Percentiles rank a stretch among this genome's conserved stretches.
phyloP scores from a whole-genome alignment of 148 eudicot genomes.

The Rhododendron kiyosumense region DNA sequence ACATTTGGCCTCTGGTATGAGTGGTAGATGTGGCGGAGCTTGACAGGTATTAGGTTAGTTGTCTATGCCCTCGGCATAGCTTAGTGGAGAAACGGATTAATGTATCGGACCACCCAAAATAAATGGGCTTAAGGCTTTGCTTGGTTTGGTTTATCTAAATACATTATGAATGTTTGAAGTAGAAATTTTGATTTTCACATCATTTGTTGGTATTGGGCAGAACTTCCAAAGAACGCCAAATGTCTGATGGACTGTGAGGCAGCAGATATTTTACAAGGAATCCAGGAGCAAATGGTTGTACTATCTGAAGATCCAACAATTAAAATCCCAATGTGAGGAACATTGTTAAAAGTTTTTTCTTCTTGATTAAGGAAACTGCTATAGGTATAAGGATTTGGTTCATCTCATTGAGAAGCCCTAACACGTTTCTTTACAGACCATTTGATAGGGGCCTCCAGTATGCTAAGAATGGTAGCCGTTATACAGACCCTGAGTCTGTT shows the following conservation, averaged over 20 bases:
- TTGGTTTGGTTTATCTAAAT: not conserved
- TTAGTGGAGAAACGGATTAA: not conserved
- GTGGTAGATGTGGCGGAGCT: not conserved
- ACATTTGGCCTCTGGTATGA: not conserved
- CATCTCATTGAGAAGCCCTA: slow-evolving; percentile 13
- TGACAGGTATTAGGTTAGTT: not conserved
- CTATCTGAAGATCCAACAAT: slow-evolving; percentile 87
- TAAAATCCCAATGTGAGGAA: slow-evolving; percentile 71
- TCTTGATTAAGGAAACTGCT: not conserved
- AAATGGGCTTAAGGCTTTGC: not conserved
- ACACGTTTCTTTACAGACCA: slow-evolving; percentile 42
- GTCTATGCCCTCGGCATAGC: not conserved
- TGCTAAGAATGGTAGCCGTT: slow-evolving; percentile 55
- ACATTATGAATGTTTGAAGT: not conserved
- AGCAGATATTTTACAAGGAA: slow-evolving; percentile 69
- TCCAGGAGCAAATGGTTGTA: slow-evolving; percentile 80
- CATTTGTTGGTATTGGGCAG: slow-evolving; percentile 30
- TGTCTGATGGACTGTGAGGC: slow-evolving; percentile 96
- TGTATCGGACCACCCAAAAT: not conserved
- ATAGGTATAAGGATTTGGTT: not conserved
- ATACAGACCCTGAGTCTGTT: slow-evolving; percentile 49
- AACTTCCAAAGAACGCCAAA: slow-evolving; percentile 54
- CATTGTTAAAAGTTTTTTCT: slow-evolving; percentile 5
- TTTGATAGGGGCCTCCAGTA: slow-evolving; percentile 73
- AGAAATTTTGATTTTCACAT: not conserved